phyloP scores from a whole-genome alignment of 331 rosid genomes.

The Cydonia oblonga region DNA sequence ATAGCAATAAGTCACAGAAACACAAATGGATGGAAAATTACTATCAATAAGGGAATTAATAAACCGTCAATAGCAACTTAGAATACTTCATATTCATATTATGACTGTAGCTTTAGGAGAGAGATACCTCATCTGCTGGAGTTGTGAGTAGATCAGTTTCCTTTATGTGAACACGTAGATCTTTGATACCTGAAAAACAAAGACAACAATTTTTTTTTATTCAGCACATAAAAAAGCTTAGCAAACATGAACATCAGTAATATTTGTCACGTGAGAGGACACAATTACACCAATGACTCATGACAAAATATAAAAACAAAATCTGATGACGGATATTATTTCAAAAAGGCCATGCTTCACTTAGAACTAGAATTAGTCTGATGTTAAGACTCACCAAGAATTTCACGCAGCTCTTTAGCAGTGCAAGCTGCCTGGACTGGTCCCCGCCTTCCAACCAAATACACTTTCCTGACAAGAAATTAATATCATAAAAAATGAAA shows the following conservation, averaged over 20 bases:
- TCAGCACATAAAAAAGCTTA: neutral
- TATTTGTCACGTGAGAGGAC: neutral
- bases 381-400: conserved; percentile 53
- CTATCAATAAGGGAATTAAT: neutral
- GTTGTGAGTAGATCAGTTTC: conserved; percentile 61
- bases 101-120: neutral
- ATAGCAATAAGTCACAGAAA: conserved; percentile 20
- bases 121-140: conserved; percentile 60
- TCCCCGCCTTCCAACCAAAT: conserved; percentile 94
- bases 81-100: neutral
- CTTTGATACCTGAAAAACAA: conserved; percentile 43
- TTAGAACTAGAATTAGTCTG: neutral
- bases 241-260: neutral
- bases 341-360: neutral
- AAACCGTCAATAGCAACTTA: neutral
- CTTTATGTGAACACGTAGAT: conserved; percentile 45
- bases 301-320: neutral
- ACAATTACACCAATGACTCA: neutral
- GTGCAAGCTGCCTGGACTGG: conserved; percentile 97
- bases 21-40: conserved; percentile 10
- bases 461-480: conserved; percentile 52
- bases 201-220: conserved; percentile 4
- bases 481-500: neutral
- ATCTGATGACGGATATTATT: neutral
- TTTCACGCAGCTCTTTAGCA: conserved; percentile 81